Percentiles rank a stretch among this genome's conserved stretches.
Conservation (phyloP, 192 early-diverging fungal genomes). For the Coemansia asiatica region DNA sequence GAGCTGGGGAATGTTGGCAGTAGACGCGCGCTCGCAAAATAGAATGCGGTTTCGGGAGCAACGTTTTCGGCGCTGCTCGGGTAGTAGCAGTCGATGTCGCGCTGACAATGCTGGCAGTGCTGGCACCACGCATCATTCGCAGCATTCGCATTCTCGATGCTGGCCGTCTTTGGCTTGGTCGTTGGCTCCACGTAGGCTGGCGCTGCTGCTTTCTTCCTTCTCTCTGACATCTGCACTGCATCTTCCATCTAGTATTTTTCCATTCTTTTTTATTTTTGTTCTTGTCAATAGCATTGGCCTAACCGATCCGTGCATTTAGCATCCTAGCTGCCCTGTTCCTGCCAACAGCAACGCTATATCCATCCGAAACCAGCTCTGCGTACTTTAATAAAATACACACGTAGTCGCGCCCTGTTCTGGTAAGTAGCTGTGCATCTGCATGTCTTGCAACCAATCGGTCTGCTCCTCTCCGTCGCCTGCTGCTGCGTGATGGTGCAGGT, state of each 20-base stretch:
- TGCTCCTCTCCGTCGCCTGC: too few relatives aligned
- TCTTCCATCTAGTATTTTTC: neutral
- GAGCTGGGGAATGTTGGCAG: constrained; percentile 10
- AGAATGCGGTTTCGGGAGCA: neutral
- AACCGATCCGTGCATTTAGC: neutral
- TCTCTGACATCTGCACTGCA: neutral
- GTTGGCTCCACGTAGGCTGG: neutral
- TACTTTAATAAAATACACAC: neutral
- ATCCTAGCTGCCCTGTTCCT: neutral
- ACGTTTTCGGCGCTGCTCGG: neutral
- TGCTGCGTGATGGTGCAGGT: neutral
- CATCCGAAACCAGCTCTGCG: neutral
- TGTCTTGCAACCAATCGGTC: neutral
- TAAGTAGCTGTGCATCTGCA: neutral
- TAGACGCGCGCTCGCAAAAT: constrained; percentile 1
- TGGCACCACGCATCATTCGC: neutral
- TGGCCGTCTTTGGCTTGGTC: neutral
- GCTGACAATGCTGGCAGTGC: neutral
- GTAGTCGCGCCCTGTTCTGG: neutral
- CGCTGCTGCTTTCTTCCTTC: constrained; percentile 1
- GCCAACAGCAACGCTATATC: neutral
- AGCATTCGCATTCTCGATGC: neutral
- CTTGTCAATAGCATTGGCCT: neutral
- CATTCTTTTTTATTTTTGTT: neutral
- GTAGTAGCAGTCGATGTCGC: neutral